Evolutionary conservation across 306 rosid genomes (phyloP).

Genomic region (apple (Malus domestica)): ASM211411v1 NC_041795.1:22933501-22934000

Average conservation of each 20-base stretch:
- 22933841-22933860: too few relatives aligned
- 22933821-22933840: not conserved
- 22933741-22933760: not conserved
- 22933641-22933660: not conserved
- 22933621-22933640: too few relatives aligned
- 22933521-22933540: too few relatives aligned
- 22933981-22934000: too few relatives aligned
- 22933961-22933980: too few relatives aligned
- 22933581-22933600: too few relatives aligned
- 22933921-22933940: accelerated
- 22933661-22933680: not conserved
- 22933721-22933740: not conserved
- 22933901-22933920: too few relatives aligned
- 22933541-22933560: too few relatives aligned
- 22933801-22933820: not conserved
- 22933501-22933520: too few relatives aligned
- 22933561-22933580: too few relatives aligned
- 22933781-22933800: not conserved
- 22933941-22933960: not conserved
- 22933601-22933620: too few relatives aligned
- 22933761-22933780: not conserved
- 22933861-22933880: accelerated
- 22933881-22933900: accelerated
- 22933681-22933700: not conserved
- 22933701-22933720: not conserved